Evolutionary conservation across 2,329 filamentous ascomycete genomes (phyloP).

Genomic region (Daldinia eschscholtzii): DNA sequence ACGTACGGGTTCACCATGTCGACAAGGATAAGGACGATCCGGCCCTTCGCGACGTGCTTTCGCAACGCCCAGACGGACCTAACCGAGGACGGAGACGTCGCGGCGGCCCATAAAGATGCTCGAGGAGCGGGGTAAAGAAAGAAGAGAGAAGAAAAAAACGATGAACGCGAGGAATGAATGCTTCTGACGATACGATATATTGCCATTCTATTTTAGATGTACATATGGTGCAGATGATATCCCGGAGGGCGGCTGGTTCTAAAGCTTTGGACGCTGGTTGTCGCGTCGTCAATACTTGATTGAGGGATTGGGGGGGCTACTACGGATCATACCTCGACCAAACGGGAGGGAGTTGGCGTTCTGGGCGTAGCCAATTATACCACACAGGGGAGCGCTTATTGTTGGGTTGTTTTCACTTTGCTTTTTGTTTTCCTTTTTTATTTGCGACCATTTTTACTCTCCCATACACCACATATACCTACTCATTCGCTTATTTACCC

Average conservation of each 20-base stretch:
- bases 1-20: constrained; percentile 91
- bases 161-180: constrained; percentile 37
- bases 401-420: constrained; percentile 27
- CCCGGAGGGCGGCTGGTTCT: constrained; percentile 39
- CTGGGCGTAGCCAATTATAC: constrained; percentile 46
- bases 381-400: constrained; percentile 42
- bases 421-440: constrained; percentile 29
- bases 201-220: constrained; percentile 46
- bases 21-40: constrained; percentile 93
- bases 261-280: constrained; percentile 36
- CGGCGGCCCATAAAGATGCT: constrained; percentile 56
- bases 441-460: neutral
- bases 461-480: constrained; percentile 10
- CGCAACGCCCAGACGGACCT: constrained; percentile 86
- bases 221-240: constrained; percentile 48
- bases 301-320: constrained; percentile 27
- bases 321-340: constrained; percentile 34
- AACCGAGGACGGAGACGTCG: constrained; percentile 83
- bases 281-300: constrained; percentile 33
- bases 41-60: constrained; percentile 81
- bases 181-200: constrained; percentile 39
- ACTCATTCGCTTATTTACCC: constrained; percentile 41
- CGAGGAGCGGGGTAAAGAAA: constrained; percentile 13
- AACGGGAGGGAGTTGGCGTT: constrained; percentile 35
- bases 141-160: constrained; percentile 33